These are phyloP conservation scores for Trichosporon faecale DNA, from an alignment of 1,284 basidiomycete genomes.

Conservation along the genomic window DNA sequence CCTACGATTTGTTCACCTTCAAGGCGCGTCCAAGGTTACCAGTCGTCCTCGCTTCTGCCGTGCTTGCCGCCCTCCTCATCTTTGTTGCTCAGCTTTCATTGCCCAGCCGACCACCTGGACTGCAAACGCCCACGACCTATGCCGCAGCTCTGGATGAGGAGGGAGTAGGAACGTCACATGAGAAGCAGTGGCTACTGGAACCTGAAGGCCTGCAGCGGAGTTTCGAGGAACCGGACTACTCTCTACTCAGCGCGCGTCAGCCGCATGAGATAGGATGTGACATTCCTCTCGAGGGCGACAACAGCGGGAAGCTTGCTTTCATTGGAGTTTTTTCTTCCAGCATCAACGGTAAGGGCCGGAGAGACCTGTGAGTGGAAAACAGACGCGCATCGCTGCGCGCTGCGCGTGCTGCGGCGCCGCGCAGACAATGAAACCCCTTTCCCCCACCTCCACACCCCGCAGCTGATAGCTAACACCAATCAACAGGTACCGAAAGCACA, in stretches of 20 bases:
- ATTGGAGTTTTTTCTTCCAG: constrained; percentile 47
- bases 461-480: constrained; percentile 11
- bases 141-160: background rate
- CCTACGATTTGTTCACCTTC: constrained; percentile 8
- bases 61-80: background rate
- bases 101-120: background rate
- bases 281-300: constrained; percentile 39
- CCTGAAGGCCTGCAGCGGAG: background rate
- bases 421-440: background rate
- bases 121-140: constrained; percentile 4
- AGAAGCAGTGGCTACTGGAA: constrained; percentile 4
- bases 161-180: background rate
- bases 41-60: constrained; percentile 3
- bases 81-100: background rate
- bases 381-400: background rate
- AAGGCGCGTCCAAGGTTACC: constrained; percentile 3
- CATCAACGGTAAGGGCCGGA: constrained; percentile 35
- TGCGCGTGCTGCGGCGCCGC: constrained; percentile 2
- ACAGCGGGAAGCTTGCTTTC: constrained; percentile 45
- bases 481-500: constrained; percentile 40
- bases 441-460: background rate
- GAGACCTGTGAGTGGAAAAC: constrained; percentile 43
- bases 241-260: constrained; percentile 42
- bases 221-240: constrained; percentile 53
- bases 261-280: constrained; percentile 51